A percentile compares a stretch with the other conserved stretches of the same genome.
These are phyloP conservation scores for Tricholoma hemisulphureum DNA, from an alignment of 768 basidiomycete species.

Conservation along the genomic window DNA sequence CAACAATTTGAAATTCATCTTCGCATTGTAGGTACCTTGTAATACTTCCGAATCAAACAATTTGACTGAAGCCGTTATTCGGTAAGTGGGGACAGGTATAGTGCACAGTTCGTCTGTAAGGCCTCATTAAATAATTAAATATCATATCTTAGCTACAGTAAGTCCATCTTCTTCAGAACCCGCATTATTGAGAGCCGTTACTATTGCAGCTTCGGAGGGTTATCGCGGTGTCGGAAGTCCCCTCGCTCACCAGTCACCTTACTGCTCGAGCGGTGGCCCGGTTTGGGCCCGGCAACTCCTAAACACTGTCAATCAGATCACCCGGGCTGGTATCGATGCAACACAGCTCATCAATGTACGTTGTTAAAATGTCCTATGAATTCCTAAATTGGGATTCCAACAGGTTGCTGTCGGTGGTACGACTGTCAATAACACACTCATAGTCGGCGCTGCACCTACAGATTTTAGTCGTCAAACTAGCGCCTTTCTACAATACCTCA, in stretches of 20 bases:
- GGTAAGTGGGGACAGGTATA: constrained; percentile 15
- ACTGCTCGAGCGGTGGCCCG: constrained; percentile 20
- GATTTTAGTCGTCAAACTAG: no score
- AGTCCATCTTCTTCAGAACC: background rate
- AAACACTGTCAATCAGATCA: constrained; percentile 10
- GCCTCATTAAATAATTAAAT: background rate
- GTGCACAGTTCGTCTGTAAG: background rate
- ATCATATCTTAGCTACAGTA: constrained; percentile 10
- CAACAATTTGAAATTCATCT: constrained; percentile 12
- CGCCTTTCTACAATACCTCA: constrained; percentile 19
- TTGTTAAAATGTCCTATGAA: background rate
- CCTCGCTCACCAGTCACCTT: constrained; percentile 9
- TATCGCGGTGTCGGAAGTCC: constrained; percentile 20
- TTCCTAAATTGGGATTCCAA: background rate
- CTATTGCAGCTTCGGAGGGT: constrained; percentile 17
- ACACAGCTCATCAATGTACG: constrained; percentile 16
- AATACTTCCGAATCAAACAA: background rate
- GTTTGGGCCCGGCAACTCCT: constrained; percentile 20
- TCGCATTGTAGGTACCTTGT: constrained; percentile 14
- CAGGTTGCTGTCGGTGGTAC: constrained; percentile 24
- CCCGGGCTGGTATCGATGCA: background rate
- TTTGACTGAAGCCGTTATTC: background rate
- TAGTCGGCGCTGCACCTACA: constrained; percentile 20
- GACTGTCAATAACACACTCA: constrained; percentile 15
- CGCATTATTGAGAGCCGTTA: background rate